Conservation (phyloP, 192 early-diverging fungal species). For the Gaertneriomyces sp. region DNA sequence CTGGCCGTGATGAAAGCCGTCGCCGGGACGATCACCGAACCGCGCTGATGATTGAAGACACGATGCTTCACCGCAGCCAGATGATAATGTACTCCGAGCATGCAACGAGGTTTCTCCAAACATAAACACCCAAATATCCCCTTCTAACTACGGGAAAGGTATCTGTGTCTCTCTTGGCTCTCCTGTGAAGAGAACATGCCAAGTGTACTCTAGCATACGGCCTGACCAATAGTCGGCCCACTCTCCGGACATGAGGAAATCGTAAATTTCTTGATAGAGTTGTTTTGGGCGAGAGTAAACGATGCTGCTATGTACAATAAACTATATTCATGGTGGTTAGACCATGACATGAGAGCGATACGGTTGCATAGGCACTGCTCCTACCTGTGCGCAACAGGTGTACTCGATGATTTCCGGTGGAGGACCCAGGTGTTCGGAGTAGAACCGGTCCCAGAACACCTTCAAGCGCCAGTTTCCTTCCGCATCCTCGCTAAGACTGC, state of each 20-base stretch:
- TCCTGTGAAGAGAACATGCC: conserved; percentile 11
- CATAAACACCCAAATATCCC: no score
- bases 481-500: background rate
- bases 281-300: background rate
- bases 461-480: conserved; percentile 1
- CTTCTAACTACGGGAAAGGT: no score
- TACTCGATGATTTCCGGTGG: conserved; percentile 1
- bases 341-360: background rate
- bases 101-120: no score
- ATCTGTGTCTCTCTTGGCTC: background rate
- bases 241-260: conserved; percentile 8
- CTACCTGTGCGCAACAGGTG: conserved; percentile 12
- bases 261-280: conserved; percentile 4
- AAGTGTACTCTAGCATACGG: conserved; percentile 6
- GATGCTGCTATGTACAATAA: background rate
- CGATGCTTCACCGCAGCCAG: no score
- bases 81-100: no score
- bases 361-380: background rate
- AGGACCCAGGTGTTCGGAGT: background rate
- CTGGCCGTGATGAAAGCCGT: no score
- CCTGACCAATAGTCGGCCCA: conserved; percentile 3
- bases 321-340: background rate
- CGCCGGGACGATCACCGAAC: no score
- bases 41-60: no score
- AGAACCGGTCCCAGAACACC: conserved; percentile 10